phyloP scores from a whole-genome alignment of 345 rosid species.

The Geranium rotundifolium region DNA sequence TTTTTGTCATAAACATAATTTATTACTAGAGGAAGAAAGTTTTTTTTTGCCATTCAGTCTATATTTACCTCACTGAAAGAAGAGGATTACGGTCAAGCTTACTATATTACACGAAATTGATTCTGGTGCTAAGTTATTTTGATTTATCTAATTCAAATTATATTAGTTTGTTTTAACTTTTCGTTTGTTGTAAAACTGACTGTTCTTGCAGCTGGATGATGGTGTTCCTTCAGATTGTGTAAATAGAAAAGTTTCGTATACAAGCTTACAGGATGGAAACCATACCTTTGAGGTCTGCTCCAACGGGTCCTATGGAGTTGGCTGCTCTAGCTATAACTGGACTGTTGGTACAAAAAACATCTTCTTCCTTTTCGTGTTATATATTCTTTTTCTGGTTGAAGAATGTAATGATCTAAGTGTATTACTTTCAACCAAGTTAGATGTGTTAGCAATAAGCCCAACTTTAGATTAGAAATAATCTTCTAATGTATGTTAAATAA shows the following conservation, averaged over 20 bases:
- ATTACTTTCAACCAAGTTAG: background rate
- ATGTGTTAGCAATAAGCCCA: background rate
- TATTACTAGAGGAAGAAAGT: background rate
- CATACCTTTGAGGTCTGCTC: conserved; percentile 70
- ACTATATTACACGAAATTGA: background rate
- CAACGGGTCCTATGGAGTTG: conserved; percentile 34
- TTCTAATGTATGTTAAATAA: conserved; percentile 9
- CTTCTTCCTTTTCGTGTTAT: conserved; percentile 8
- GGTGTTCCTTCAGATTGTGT: conserved; percentile 44
- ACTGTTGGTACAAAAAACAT: conserved; percentile 55
- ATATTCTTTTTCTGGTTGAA: background rate
- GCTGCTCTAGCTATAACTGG: conserved; percentile 64
- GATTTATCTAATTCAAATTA: background rate
- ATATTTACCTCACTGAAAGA: background rate
- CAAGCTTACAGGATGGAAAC: conserved; percentile 55
- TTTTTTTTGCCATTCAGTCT: background rate
- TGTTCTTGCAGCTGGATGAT: conserved; percentile 58
- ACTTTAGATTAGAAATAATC: conserved; percentile 1
- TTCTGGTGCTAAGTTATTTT: background rate
- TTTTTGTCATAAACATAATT: background rate
- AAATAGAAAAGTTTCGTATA: conserved; percentile 31
- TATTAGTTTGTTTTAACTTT: background rate
- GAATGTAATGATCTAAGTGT: background rate
- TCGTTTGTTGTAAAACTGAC: background rate
- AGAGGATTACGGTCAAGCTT: background rate